Evolutionary conservation across 805 yeast genomes (phyloP).

Genomic region (Suhomyces emberorum): DNA sequence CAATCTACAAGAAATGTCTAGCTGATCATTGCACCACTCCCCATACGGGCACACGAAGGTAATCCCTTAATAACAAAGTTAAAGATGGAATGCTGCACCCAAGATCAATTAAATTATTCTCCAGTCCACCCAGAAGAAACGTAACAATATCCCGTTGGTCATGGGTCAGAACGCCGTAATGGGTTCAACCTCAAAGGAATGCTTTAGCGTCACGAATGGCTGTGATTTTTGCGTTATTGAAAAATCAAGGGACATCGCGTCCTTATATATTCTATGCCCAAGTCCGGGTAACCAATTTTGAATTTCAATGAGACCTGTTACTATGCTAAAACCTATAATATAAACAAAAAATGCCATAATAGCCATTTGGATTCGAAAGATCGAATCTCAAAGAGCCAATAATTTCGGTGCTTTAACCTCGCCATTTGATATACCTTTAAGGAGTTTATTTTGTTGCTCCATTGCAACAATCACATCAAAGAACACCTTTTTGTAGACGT

Average conservation of each 20-base stretch:
- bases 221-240: conserved; percentile 61
- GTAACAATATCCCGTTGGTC: conserved; percentile 60
- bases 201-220: conserved; percentile 60
- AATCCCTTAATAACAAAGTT: conserved; percentile 56
- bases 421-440: not conserved
- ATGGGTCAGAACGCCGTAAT: conserved; percentile 66
- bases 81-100: conserved; percentile 72
- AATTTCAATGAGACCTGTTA: too few relatives aligned
- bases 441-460: not conserved
- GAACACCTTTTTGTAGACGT: conserved; percentile 25
- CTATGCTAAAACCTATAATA: too few relatives aligned
- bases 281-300: conserved; percentile 36
- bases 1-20: conserved; percentile 8
- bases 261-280: conserved; percentile 13
- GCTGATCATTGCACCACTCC: conserved; percentile 62
- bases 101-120: conserved; percentile 59
- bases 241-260: conserved; percentile 5
- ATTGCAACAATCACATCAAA: conserved; percentile 9
- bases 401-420: not conserved
- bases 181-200: conserved; percentile 70
- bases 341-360: too few relatives aligned
- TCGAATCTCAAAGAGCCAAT: too few relatives aligned
- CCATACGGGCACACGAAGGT: conserved; percentile 79
- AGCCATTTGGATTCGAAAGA: too few relatives aligned
- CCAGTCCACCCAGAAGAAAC: conserved; percentile 53